Evolutionary conservation across 78 protist genomes (phyloP).

Genomic region (Tieghemostelium lacteum): DNA sequence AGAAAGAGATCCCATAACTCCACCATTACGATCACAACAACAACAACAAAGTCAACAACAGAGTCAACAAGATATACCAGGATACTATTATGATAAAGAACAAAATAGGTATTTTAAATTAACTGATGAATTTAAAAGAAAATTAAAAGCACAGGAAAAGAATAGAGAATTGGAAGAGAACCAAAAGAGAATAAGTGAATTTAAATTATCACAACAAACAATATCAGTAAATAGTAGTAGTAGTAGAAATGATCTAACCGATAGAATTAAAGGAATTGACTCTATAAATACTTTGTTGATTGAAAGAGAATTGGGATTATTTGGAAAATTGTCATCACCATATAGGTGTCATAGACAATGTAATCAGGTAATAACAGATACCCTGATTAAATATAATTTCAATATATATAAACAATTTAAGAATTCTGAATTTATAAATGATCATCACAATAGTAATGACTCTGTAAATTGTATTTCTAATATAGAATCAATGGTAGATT

Average conservation of each 20-base stretch:
- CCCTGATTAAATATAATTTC: not conserved
- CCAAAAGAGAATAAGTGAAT: too few species aligned
- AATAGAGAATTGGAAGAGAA: not conserved
- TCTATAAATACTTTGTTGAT: not conserved
- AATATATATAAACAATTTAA: too few species aligned
- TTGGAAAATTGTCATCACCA: too few species aligned
- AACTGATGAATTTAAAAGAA: slow-evolving; percentile 23
- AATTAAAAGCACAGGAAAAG: not conserved
- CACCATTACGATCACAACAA: not conserved
- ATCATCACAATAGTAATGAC: too few species aligned
- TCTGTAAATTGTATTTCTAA: too few species aligned
- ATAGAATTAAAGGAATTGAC: not conserved
- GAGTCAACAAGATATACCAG: slow-evolving; percentile 31
- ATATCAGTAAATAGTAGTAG: not conserved
- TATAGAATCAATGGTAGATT: too few species aligned
- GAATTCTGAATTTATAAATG: not conserved
- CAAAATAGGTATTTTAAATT: slow-evolving; percentile 63
- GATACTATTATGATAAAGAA: slow-evolving; percentile 56
- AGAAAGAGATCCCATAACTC: too few species aligned
- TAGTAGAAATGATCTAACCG: not conserved
- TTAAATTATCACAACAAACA: too few species aligned
- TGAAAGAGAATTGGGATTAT: not conserved
- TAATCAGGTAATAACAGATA: not conserved
- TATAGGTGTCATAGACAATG: not conserved
- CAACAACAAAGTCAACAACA: not conserved